A percentile compares a stretch with the other conserved stretches of the same genome.
Evolutionary conservation across 371 early-diverging fungal species (phyloP).

Genomic region (Mortierella sp.): DNA sequence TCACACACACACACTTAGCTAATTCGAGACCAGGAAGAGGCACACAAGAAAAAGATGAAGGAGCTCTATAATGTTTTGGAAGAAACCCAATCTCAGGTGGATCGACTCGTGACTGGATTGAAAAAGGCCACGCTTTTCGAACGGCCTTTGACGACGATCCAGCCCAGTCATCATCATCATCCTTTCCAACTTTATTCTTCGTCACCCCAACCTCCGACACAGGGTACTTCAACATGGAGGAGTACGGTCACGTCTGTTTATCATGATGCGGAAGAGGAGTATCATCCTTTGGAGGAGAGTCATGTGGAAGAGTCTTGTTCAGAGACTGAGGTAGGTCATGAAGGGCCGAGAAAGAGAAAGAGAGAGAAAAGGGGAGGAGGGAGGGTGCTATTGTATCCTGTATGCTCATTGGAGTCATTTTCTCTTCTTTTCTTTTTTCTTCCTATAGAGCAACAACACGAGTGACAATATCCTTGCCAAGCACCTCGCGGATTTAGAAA

Average conservation of each 20-base stretch:
- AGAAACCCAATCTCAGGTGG: constrained; percentile 34
- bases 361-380: background rate
- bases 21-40: constrained; percentile 44
- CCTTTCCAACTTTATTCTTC: background rate
- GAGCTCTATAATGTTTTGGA: constrained; percentile 39
- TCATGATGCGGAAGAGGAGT: constrained; percentile 45
- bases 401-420: background rate
- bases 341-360: background rate
- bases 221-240: constrained; percentile 22
- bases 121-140: constrained; percentile 37
- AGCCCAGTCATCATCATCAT: background rate
- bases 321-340: background rate
- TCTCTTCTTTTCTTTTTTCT: background rate
- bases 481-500: constrained; percentile 23
- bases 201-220: too few relatives aligned
- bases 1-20: constrained; percentile 13
- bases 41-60: constrained; percentile 39
- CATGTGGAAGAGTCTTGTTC: too few relatives aligned
- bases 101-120: constrained; percentile 31
- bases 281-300: constrained; percentile 7
- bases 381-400: background rate
- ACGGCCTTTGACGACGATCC: constrained; percentile 17
- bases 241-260: constrained; percentile 43
- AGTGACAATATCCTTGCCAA: constrained; percentile 18
- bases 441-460: background rate